Percentiles rank a stretch among this genome's conserved stretches.
Evolutionary conservation across 306 rosid genomes (phyloP).

Genomic region (Trifolium repens): DNA sequence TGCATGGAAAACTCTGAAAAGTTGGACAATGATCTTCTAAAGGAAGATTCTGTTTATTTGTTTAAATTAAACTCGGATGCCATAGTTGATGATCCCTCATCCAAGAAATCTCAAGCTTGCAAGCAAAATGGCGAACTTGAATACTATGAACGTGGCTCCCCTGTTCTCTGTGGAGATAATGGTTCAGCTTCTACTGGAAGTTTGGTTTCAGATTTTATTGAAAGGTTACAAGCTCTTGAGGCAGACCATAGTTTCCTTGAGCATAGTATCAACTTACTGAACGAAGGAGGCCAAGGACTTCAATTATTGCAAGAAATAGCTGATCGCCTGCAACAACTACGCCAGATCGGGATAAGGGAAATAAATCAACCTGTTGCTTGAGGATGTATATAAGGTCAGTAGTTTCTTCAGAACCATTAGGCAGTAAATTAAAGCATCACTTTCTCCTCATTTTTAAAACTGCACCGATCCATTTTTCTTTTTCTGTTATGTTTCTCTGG

Average conservation of each 20-base stretch:
- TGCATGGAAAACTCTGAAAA: conserved; percentile 40
- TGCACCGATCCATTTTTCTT: conserved; percentile 8
- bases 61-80: conserved; percentile 31
- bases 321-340: conserved; percentile 66
- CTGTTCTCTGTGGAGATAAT: conserved; percentile 28
- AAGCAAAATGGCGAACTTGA: conserved; percentile 46
- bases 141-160: conserved; percentile 37
- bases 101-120: conserved; percentile 42
- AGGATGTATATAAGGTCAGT: conserved; percentile 59
- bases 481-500: conserved; percentile 1
- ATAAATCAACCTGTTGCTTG: conserved; percentile 50
- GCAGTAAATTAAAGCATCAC: background rate
- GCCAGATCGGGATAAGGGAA: conserved; percentile 56
- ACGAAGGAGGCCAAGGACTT: conserved; percentile 69
- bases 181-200: conserved; percentile 51
- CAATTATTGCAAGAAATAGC: conserved; percentile 74
- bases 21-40: conserved; percentile 35
- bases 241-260: conserved; percentile 67
- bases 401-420: conserved; percentile 16
- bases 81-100: conserved; percentile 33
- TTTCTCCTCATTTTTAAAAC: background rate
- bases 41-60: conserved; percentile 49
- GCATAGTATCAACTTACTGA: conserved; percentile 58
- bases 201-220: conserved; percentile 49
- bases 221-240: conserved; percentile 74